phyloP scores from a whole-genome alignment of 345 rosid genomes.

The Eucalyptus fibrosa region DNA sequence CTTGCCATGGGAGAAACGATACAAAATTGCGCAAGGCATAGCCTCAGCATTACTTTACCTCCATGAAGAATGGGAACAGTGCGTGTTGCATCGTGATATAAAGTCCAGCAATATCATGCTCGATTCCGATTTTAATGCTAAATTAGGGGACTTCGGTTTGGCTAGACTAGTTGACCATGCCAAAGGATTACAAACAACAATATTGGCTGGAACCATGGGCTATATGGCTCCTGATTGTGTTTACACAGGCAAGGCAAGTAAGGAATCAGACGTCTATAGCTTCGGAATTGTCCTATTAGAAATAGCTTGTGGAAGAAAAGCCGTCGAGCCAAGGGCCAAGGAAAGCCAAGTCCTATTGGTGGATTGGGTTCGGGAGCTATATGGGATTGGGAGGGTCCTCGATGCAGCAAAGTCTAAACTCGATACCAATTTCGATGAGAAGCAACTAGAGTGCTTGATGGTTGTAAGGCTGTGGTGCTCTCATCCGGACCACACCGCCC shows the following conservation, averaged over 20 bases:
- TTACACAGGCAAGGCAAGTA: neutral
- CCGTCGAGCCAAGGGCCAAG: neutral
- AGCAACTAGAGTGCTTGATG: neutral
- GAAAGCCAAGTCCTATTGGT: neutral
- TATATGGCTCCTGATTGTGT: neutral
- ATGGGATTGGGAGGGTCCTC: neutral
- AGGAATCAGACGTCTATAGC: neutral
- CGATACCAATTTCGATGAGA: neutral
- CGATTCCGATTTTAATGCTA: neutral
- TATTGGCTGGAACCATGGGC: neutral
- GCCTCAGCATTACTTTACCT: neutral
- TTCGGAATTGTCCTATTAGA: neutral
- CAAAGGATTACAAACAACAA: neutral
- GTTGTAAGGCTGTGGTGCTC: neutral
- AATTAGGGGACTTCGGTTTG: neutral
- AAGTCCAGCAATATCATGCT: neutral
- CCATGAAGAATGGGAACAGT: neutral
- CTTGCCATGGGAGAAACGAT: neutral
- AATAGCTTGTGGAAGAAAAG: neutral
- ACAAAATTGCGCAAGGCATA: neutral
- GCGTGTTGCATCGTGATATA: neutral
- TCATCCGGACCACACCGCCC: neutral
- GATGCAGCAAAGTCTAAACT: neutral
- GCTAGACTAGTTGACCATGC: neutral
- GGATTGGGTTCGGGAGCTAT: neutral